Evolutionary conservation across 106 monocot genomes (phyloP).

Genomic region (Triglochin maritima): DNA sequence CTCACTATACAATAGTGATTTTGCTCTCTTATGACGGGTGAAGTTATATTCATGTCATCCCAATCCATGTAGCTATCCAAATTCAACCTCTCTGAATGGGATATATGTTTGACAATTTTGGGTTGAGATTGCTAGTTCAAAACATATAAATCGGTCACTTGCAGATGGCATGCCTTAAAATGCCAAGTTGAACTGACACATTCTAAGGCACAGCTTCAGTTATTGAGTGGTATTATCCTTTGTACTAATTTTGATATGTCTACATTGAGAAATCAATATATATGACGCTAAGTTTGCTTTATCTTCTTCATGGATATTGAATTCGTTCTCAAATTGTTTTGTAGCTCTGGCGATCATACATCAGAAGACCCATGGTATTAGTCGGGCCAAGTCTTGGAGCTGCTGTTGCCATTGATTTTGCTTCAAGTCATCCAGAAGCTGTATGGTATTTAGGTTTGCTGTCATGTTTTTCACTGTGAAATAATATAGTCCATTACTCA

Average conservation of each 20-base stretch:
- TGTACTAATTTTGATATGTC: not conserved
- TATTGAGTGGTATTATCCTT: not conserved
- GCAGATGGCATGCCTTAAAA: too few species aligned
- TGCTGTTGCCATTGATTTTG: slow-evolving; percentile 89
- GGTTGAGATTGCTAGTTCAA: too few species aligned
- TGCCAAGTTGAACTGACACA: too few species aligned
- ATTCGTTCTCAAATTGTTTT: not conserved
- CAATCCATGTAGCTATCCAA: too few species aligned
- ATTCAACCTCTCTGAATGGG: too few species aligned
- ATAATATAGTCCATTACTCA: not conserved
- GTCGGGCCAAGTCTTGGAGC: slow-evolving; percentile 97
- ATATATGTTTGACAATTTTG: too few species aligned
- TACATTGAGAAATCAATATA: not conserved
- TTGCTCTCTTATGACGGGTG: too few species aligned
- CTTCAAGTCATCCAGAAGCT: slow-evolving; percentile 66
- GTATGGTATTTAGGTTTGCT: slow-evolving; percentile 18
- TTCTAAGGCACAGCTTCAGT: too few species aligned
- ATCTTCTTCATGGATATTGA: not conserved
- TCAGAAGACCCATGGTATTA: slow-evolving; percentile 72
- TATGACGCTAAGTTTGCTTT: not conserved
- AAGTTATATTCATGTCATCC: too few species aligned
- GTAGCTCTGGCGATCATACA: slow-evolving; percentile 77
- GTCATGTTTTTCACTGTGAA: too few species aligned
- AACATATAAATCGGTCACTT: too few species aligned
- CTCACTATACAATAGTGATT: too few species aligned